These are phyloP conservation scores for Ehretia macrophylla DNA, from an alignment of 257 asterid species.

Conservation along the genomic window DNA sequence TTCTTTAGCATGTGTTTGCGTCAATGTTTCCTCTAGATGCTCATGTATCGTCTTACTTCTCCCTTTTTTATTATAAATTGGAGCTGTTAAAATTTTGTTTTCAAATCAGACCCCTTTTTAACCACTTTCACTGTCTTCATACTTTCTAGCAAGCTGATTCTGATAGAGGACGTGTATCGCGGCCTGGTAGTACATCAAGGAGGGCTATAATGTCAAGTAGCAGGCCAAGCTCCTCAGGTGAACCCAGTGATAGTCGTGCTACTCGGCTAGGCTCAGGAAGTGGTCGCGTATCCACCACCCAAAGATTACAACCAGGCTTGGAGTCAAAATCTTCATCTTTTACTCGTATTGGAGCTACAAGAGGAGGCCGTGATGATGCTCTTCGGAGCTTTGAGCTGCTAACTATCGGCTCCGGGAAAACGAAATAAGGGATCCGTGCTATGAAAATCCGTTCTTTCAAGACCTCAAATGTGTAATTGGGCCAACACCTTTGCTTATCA, in stretches of 20 bases:
- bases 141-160: conserved; percentile 50
- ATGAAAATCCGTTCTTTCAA: no score
- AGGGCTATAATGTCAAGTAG: conserved; percentile 57
- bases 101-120: no score
- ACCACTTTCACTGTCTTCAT: no score
- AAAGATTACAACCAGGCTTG: conserved; percentile 35
- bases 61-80: no score
- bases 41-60: no score
- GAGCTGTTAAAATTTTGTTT: no score
- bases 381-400: conserved; percentile 80
- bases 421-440: no score
- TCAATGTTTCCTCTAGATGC: no score
- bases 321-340: conserved; percentile 69
- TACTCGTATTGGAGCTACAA: conserved; percentile 38
- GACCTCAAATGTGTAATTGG: no score
- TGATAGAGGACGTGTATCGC: conserved; percentile 37
- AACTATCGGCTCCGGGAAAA: conserved; percentile 40
- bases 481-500: no score
- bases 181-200: conserved; percentile 61
- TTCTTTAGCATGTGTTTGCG: neutral
- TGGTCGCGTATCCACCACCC: conserved; percentile 48
- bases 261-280: conserved; percentile 22
- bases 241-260: conserved; percentile 32
- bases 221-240: conserved; percentile 76
- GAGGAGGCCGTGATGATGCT: conserved; percentile 66